Conservation (phyloP, 2,329 filamentous ascomycete species). For the Fusarium sororula region DNA sequence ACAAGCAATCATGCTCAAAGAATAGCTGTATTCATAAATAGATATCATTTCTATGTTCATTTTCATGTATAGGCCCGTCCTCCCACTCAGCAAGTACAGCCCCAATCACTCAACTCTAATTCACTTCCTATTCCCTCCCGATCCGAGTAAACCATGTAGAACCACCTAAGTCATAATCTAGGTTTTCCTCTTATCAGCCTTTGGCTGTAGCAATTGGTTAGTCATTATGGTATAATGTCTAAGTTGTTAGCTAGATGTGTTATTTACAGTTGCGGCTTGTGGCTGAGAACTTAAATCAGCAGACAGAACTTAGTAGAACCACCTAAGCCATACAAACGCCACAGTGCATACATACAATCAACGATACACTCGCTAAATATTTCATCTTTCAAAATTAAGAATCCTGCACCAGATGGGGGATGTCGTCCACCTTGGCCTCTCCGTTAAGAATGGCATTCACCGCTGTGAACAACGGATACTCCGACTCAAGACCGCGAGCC, state of each 20-base stretch:
- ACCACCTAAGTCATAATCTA: conserved; percentile 25
- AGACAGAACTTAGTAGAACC: too few species aligned
- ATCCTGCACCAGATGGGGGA: conserved; percentile 72
- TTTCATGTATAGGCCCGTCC: background rate
- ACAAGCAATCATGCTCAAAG: rapidly evolving
- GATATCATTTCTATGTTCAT: conserved; percentile 13
- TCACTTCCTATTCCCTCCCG: conserved; percentile 21
- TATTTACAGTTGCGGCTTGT: too few species aligned
- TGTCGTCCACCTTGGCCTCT: conserved; percentile 79
- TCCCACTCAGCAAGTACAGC: background rate
- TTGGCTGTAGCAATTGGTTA: too few species aligned
- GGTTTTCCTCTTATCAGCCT: too few species aligned
- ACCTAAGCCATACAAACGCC: conserved; percentile 37
- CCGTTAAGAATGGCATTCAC: conserved; percentile 84
- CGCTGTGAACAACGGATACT: conserved; percentile 93
- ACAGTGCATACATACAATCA: conserved; percentile 10
- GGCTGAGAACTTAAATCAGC: too few species aligned
- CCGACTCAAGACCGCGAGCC: conserved; percentile 76
- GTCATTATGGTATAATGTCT: too few species aligned
- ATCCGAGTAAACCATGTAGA: conserved; percentile 12
- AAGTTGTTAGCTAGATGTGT: too few species aligned
- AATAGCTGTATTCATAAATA: background rate
- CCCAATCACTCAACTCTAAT: background rate
- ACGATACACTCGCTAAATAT: conserved; percentile 8
- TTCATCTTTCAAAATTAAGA: conserved; percentile 24